Evolutionary conservation across 2,329 filamentous ascomycete genomes (phyloP), one percentile per base, ranked within the genome.

Genomic region (Bipolaris victoriae): DNA sequence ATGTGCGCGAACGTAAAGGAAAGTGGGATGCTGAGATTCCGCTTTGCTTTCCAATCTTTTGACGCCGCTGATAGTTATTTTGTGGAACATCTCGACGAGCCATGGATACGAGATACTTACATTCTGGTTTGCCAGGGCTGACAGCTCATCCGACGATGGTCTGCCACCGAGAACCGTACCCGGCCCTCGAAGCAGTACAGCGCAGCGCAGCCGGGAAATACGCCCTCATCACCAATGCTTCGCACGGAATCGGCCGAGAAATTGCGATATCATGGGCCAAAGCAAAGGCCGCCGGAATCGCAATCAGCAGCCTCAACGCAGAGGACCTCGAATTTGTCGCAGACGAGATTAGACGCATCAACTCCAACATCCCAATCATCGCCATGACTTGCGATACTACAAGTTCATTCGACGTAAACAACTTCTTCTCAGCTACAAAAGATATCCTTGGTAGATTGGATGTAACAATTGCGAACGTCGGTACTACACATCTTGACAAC

Each of bases 311-410:
- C 22, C 35, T 22, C 13, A n/a, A 22, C 10, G 11, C 5, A 31
- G 18, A 40, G 4, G 18, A 15, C 3, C 16, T 53, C n/a, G 13
- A 13, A 5, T 26, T 16, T 2, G 3, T 53, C 11, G 13, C 36
- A 5, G 7, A 26, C 3, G 35, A n/a, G 1, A 29, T 53, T 24
- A 47, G 29, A 31, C 24, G 37, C 10, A 29, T 47, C 41, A 46
- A 47, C 4, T 16, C 43, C n/a, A 16, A 13, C n/a, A 2, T 18
- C n/a, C 24, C 11, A 7, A 15, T 43, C 22, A 18, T 49, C 5
- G 36, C 37, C 1, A 49, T 43, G 20, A n/a, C 26, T n/a, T 55
- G 52, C 20, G 37, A 55, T 22, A 55, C 45, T n/a, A 49, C 37
- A 20, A 33, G 37, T 11, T 37, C 45, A 11, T 41, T 29, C n/a